A percentile compares a stretch with the other conserved stretches of the same genome.
These are phyloP conservation scores for Candida easanensis DNA, from an alignment of 805 yeast genomes.

Conservation along the genomic window DNA sequence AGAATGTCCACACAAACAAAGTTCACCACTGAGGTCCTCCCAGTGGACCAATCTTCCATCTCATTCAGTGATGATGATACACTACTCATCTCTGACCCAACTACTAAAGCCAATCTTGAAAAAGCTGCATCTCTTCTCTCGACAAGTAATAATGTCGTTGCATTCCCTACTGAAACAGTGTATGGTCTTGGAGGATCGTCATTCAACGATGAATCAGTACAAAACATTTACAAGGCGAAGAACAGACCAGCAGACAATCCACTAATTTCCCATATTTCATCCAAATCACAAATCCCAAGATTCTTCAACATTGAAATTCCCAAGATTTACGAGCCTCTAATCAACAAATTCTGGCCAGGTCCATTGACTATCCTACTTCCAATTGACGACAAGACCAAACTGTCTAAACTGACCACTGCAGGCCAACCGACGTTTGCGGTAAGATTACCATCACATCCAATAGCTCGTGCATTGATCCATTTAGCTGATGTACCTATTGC, in stretches of 20 bases:
- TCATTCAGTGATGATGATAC: slow-evolving; percentile 17
- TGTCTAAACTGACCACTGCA: slow-evolving; percentile 79
- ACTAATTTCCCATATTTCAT: slow-evolving; percentile 83
- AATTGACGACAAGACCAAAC: slow-evolving; percentile 39
- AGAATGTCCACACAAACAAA: neutral
- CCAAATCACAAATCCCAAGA: slow-evolving; percentile 65
- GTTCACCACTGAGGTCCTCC: slow-evolving; percentile 18
- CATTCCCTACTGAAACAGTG: slow-evolving; percentile 96
- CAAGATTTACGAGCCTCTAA: slow-evolving; percentile 56
- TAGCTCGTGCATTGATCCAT: slow-evolving; percentile 88
- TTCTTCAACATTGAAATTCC: slow-evolving; percentile 62
- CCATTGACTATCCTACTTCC: slow-evolving; percentile 89
- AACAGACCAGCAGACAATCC: slow-evolving; percentile 97
- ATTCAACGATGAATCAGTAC: slow-evolving; percentile 66
- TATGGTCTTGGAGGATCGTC: slow-evolving; percentile 95
- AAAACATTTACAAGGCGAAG: slow-evolving; percentile 79
- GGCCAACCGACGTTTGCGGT: slow-evolving; percentile 90
- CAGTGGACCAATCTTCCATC: slow-evolving; percentile 23
- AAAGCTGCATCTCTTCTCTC: slow-evolving; percentile 59
- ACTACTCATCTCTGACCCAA: slow-evolving; percentile 49
- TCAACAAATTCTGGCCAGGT: slow-evolving; percentile 89
- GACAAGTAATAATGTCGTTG: slow-evolving; percentile 61
- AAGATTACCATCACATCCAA: slow-evolving; percentile 80
- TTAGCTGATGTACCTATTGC: slow-evolving; percentile 87
- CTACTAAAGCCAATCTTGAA: slow-evolving; percentile 47